Evolutionary conservation across 2,329 filamentous ascomycete species (phyloP), one percentile per base, ranked within the genome.

Genomic region (Ilyonectria sp.): DNA sequence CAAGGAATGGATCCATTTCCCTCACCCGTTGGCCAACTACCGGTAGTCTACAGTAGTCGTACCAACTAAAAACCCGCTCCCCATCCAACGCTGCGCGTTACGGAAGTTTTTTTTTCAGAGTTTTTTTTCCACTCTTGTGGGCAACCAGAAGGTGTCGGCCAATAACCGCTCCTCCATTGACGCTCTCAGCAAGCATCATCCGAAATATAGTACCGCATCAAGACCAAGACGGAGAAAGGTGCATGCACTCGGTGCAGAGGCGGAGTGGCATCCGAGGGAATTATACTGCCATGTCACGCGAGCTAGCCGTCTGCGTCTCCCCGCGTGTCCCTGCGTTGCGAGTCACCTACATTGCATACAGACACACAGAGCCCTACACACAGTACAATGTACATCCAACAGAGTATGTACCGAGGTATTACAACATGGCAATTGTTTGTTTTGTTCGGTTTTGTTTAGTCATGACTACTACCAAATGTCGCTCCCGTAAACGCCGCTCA

Each of bases 21-120:
- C 23, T 17, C 31, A n/a, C 23, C 33, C 43, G 23, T 52, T 56
- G 13, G 40, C 56, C 62, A 65, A 60, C 62, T 65, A 21, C 21
- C 21, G 21, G 21, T 21, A 65, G 21, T 23, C 53, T 56, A 65
- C 47, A 64, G 37, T 26, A 35, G 61, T 55, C 31, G 55, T 47
- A 40, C 37, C 54, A 47, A 47, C 56, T 55, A 65, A 47, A 67
- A 69, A 62, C 23, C 67, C 73, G 73, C 73, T 72, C 58, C 35
- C 58, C 53, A 43, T 60, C 57, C 57, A 29, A 47, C 52, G 23
- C 40, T 54, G 52, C 15, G 52, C 10, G 21, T 17, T 49, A 47
- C 37, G 59, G 63, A 69, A 69, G 58, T 58, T 66, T 68, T 65
- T 72, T 74, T 73, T 21, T 21, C 21, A 21, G 21, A 23, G 23